A percentile compares a stretch with the other conserved stretches of the same genome.
Conservation (phyloP, 1,284 basidiomycete genomes). For the Puccinia horiana region DNA sequence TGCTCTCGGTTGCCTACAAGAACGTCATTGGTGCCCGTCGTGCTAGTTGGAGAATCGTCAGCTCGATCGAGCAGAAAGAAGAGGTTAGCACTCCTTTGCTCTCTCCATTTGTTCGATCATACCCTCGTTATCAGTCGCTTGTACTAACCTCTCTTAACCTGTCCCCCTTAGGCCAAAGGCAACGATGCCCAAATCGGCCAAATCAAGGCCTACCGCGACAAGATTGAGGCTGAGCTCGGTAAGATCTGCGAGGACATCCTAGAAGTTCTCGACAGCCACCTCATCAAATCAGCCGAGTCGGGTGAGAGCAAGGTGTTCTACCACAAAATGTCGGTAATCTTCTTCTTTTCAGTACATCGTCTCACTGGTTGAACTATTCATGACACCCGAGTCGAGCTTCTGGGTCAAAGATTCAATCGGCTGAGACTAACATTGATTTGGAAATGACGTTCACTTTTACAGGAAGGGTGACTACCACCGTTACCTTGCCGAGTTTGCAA, state of each 20-base stretch:
- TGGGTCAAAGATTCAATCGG: background rate
- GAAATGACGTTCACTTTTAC: background rate
- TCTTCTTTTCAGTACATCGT: background rate
- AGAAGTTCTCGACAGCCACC: slow-evolving; percentile 57
- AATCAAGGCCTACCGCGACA: slow-evolving; percentile 58
- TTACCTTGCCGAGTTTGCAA: slow-evolving; percentile 63
- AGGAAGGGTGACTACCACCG: slow-evolving; percentile 64
- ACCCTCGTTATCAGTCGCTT: background rate
- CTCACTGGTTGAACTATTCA: background rate
- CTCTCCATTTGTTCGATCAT: slow-evolving; percentile 27
- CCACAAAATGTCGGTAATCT: slow-evolving; percentile 56
- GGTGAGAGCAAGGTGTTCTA: slow-evolving; percentile 58
- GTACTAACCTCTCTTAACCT: background rate
- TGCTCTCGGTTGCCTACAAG: slow-evolving; percentile 63
- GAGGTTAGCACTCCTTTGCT: slow-evolving; percentile 54
- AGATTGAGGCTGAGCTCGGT: slow-evolving; percentile 56
- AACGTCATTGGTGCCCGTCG: slow-evolving; percentile 62
- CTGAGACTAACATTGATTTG: background rate
- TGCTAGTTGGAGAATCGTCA: slow-evolving; percentile 63
- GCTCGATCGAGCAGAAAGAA: slow-evolving; percentile 63
- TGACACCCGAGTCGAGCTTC: background rate
- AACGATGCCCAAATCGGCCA: slow-evolving; percentile 55
- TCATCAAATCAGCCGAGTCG: slow-evolving; percentile 58
- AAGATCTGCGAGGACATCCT: slow-evolving; percentile 58
- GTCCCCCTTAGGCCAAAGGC: slow-evolving; percentile 53